Base-by-base conservation (phyloP, 192 early-diverging fungal genomes). In the Chytriomyces hyalinus region DNA sequence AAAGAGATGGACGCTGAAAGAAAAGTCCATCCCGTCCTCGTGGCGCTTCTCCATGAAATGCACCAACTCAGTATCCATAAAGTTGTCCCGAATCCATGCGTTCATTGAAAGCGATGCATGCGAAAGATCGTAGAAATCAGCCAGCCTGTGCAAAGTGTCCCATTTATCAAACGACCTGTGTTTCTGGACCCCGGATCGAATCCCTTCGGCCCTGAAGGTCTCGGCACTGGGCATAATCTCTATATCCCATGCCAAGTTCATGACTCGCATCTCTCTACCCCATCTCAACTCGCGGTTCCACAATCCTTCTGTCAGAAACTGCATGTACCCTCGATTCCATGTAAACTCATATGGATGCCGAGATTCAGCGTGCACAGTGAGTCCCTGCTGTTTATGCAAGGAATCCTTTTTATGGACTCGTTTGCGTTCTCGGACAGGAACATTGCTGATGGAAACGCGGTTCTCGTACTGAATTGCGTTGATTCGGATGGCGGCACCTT, bases 321-420 rank as follows among this genome's bases (percentile, higher is more conserved):
- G 20, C 63, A 67, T 44, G 63, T 64, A 80, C 48, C 60, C 67
- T 24, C 46, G 44, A 49, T 80, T 80, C 67, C 71, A 13, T 46
- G 61, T 70, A 61, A 79, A 80, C 67, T 80, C 80, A 47, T 80
- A 80, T 26, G 80, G 80, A 79, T 80, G 80, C 20, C 80, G 47
- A 6, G 80, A 80, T 26, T 79, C 80, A 3, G 28, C 15, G 6
- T 77, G 66, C 15, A 80, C 17, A 6, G 73, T 49, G 6, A 78
- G 59, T 15, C 68, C 73, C 22, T 59, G 60, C 22, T 59, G 60
- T 15, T 8, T 57, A 26, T 26, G 24, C 24, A 0, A 26, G 50
- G 64, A 36, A 5, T 15, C n/a, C 8, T 46, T 50, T 28, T n/a
- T 22, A 9, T 71, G 24, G 15, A 28, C n/a, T 28, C 57, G 53